Base-by-base conservation (phyloP, 2,329 filamentous ascomycete genomes). In the Colletotrichum sp. region DNA sequence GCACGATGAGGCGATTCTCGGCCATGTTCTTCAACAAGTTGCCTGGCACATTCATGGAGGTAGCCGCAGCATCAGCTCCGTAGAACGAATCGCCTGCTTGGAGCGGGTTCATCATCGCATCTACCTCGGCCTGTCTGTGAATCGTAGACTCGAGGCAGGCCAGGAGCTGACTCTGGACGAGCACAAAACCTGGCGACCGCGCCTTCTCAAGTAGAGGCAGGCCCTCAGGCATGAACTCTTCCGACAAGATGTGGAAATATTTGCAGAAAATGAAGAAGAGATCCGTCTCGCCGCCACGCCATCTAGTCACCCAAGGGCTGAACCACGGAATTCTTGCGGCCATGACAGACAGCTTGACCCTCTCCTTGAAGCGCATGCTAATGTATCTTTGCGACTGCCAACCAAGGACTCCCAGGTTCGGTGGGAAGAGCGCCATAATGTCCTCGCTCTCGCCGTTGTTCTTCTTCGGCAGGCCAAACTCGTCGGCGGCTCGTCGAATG, bases 201-300 rank as follows among this genome's bases (percentile, higher is more conserved):
- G 89, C 90, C 79, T 90, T 91, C 73, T 91, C 89, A 1, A 85
- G 79, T 18, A 92, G 82, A 3, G 90, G 86, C 34, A 92, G 81
- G 5, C 86, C 86, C 1, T 84, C 79, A 0, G 93, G 92, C 79
- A 94, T 87, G 78, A 94, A 94, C 75, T 97, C 94, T 55, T 94
- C 92, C 5, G 93, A 89, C 4, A 98, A 87, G 24, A 96, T 90
- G 82, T 96, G 94, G 79, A 94, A 97, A 82, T 97, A 93, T 84
- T 98, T 98, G 85, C 93, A 92, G 81, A 98, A 98, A 59, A 97
- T 94, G 85, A 96, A 98, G 82, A 98, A 95, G 38, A 98, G 87
- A 81, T 98, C 96, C 5, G 94, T 97, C 79, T 98, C 96, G 3
- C 92, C 92, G 16, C 96, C 96, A 76, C 92, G 93, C 96, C 96